phyloP scores from a whole-genome alignment of 2,329 filamentous ascomycete species.

The Blastomyces parvus region DNA sequence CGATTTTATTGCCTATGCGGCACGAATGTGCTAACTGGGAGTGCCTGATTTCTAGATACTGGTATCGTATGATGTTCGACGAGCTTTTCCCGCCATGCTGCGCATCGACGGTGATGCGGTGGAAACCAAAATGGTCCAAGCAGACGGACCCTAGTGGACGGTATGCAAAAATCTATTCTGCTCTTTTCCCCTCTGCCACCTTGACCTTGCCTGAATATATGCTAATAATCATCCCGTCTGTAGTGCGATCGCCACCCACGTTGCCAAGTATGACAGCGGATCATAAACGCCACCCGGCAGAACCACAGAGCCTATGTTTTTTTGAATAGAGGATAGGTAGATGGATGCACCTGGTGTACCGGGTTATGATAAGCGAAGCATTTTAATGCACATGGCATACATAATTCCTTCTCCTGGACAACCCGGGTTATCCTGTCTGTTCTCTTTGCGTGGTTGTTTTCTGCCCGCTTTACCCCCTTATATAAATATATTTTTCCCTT shows the following conservation, averaged over 20 bases:
- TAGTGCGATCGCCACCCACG: conserved; percentile 67
- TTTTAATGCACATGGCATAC: background rate
- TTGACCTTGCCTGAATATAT: background rate
- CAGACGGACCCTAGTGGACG: conserved; percentile 91
- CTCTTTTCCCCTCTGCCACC: background rate
- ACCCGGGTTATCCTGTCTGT: background rate
- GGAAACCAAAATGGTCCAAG: conserved; percentile 95
- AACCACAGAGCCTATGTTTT: background rate
- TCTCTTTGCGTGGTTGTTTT: background rate
- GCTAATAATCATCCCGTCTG: conserved; percentile 15
- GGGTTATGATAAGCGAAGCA: background rate
- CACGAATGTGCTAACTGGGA: conserved; percentile 4
- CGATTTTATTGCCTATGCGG: background rate
- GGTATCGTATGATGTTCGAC: conserved; percentile 98
- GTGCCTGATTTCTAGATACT: conserved; percentile 53
- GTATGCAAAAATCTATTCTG: conserved; percentile 38
- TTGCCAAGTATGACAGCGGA: conserved; percentile 58
- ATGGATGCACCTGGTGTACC: background rate
- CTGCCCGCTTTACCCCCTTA: background rate
- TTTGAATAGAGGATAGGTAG: background rate
- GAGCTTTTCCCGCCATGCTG: conserved; percentile 93
- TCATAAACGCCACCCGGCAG: background rate
- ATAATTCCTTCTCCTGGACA: background rate
- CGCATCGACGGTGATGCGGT: conserved; percentile 86
- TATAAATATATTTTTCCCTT: background rate